phyloP scores from a whole-genome alignment of 257 asterid species.

The Solanum raphanifolium region DNA sequence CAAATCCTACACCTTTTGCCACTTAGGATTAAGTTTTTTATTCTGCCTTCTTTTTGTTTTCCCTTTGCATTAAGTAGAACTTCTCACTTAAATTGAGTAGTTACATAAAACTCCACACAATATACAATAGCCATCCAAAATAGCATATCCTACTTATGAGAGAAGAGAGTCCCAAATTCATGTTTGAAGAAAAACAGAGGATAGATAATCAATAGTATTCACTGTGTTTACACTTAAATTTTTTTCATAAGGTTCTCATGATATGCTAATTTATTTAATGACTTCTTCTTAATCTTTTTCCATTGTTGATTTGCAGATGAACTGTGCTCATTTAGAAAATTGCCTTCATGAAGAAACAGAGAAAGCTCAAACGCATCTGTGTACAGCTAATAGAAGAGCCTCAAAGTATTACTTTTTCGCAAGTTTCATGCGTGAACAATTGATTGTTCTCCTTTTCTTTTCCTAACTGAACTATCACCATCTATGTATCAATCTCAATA shows the following conservation, averaged over 20 bases:
- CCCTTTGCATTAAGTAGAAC: background rate
- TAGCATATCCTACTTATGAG: background rate
- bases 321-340: slow-evolving; percentile 88
- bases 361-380: slow-evolving; percentile 91
- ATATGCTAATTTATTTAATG: background rate
- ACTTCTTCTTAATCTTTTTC: background rate
- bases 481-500: too few relatives aligned
- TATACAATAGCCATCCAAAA: background rate
- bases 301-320: slow-evolving; percentile 47
- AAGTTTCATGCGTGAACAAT: too few relatives aligned
- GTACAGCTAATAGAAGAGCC: slow-evolving; percentile 90
- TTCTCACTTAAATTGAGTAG: background rate
- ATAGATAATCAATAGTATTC: background rate
- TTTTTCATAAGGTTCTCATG: background rate
- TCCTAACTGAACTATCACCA: too few relatives aligned
- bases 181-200: background rate
- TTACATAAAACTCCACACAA: background rate
- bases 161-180: background rate
- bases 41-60: background rate
- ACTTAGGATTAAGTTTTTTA: background rate
- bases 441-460: too few relatives aligned
- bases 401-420: slow-evolving; percentile 32
- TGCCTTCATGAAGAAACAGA: slow-evolving; percentile 91
- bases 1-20: too few relatives aligned
- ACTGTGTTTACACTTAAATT: background rate